Evolutionary conservation across 768 basidiomycete genomes (phyloP).

Genomic region (Rhodosporidiobolus odoratus): DNA sequence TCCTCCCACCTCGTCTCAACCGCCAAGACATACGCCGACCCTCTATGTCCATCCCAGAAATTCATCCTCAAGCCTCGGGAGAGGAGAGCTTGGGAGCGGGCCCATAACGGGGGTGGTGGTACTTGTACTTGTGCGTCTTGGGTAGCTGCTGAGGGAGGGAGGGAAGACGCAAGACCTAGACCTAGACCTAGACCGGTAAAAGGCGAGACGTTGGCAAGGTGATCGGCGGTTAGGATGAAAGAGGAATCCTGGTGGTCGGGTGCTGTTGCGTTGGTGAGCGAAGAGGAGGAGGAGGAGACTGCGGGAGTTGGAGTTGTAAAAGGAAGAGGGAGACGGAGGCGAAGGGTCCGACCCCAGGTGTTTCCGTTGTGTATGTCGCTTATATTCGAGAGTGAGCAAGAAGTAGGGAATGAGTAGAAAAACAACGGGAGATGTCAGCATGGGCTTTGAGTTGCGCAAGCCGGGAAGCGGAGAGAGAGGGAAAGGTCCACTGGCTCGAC

Average conservation of each 20-base stretch:
- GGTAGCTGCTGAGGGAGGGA: conserved; percentile 42
- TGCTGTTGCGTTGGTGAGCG: too few species aligned
- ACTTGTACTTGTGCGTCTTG: too few species aligned
- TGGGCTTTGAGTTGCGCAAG: conserved; percentile 23
- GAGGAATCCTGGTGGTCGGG: too few species aligned
- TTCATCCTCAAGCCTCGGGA: neutral
- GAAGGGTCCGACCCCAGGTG: conserved; percentile 41
- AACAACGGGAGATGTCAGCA: conserved; percentile 3
- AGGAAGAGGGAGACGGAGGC: conserved; percentile 6
- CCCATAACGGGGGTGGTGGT: conserved; percentile 19
- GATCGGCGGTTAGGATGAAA: conserved; percentile 30
- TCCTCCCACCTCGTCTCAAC: conserved; percentile 14
- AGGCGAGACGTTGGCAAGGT: conserved; percentile 43
- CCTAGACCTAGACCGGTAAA: conserved; percentile 42
- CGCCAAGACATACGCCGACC: conserved; percentile 17
- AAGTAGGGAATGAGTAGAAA: neutral
- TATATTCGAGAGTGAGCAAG: neutral
- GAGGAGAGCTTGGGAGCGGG: neutral
- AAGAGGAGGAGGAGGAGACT: neutral
- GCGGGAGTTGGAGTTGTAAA: neutral
- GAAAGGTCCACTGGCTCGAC: too few species aligned
- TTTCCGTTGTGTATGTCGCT: conserved; percentile 38
- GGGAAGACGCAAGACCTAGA: conserved; percentile 27
- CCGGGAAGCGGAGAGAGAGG: neutral
- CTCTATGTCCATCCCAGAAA: conserved; percentile 21